Evolutionary conservation across 441 rosid species (phyloP), one percentile per base, ranked within the genome.

Genomic region (Manihot esculenta): DNA sequence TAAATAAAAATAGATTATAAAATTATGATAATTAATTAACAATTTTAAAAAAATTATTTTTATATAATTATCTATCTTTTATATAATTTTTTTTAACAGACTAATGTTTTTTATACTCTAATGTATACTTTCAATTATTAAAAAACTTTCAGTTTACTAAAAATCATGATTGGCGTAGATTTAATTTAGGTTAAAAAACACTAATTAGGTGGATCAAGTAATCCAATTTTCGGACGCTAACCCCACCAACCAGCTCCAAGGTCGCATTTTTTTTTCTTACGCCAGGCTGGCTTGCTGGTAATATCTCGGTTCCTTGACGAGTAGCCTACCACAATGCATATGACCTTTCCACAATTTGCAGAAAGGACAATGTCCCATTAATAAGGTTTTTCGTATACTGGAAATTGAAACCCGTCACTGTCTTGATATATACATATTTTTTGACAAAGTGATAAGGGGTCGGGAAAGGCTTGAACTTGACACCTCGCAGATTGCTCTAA

Each of bases 221-320:
- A 76, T 62, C 70, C 56, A 66, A 72, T 15, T 62, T 38, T 65
- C 75, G 88, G 83, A 85, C 67, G 86, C 85, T 83, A 76, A 82
- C 82, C 76, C 74, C 72, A 76, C 79, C 87, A 64, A 82, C 87
- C 83, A 56, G 82, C 54, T 44, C 42, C 20, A 8, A 1, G 14
- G 20, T 23, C 24, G 10, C 33, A n/a, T n/a, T 66, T 74, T 53
- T 45, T 33, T 35, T 55, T 74, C 73, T 61, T 72, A 69, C 80
- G 62, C 72, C 67, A 70, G 21, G 51, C 50, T 73, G 62, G 35
- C 54, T 76, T 75, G 77, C 83, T 71, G 83, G 80, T 84, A 67
- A 80, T 24, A 78, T 77, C 75, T 75, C 74, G 85, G 82, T 80
- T 69, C 57, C 42, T 27, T 33, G 59, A 78, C 84, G 56, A 82